Evolutionary conservation across 2,329 filamentous ascomycete genomes (phyloP), one percentile per base, ranked within the genome.

Genomic region (Calonectria crousiana): DNA sequence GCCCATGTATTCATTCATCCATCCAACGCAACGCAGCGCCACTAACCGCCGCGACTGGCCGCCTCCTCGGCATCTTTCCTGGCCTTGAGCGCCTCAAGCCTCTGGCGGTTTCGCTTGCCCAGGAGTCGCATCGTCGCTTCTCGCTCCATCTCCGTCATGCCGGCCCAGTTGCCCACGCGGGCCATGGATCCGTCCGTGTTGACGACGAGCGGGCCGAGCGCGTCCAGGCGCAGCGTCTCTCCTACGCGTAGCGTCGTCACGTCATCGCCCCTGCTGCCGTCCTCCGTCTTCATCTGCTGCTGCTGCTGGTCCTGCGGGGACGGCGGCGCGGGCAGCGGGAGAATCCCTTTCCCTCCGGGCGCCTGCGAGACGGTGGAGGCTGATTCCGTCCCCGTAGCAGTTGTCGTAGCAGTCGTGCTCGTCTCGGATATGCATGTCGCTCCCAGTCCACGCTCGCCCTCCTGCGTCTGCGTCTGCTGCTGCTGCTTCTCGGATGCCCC

Each of bases 181-280:
- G 92, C 92, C 78, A 95, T 83, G 11, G 92, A 92, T 26, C 94
- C 94, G 83, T 96, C 93, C 74, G 88, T 86, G 82, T 95, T 94
- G 69, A 95, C 92, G 1, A 96, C 93, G 79, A 95, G 87, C 2
- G 94, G 94, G 0, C 94, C 94, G 30, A 95, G 86, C 74, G 91
- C 89, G 80, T 95, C 93, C 11, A 95, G 89, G 65, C 89, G 90
- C 53, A 94, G 87, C 23, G 83, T 75, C 53, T 81, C 79, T 34
- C 79, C 79, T 73, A 81, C 77, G 34, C 79, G 79, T 62, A 81
- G 77, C 69, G 67, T 62, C 67, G 75, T 75, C 76, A 75, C 76
- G 78, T 51, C 79, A 79, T 78, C 69, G 66, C 76, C 78, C 78
- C 73, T 72, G 78, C 34, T 65, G 44, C 60, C 64, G 66, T 53